Conservation (phyloP, 768 basidiomycete genomes). For the Mycena chlorophos region DNA sequence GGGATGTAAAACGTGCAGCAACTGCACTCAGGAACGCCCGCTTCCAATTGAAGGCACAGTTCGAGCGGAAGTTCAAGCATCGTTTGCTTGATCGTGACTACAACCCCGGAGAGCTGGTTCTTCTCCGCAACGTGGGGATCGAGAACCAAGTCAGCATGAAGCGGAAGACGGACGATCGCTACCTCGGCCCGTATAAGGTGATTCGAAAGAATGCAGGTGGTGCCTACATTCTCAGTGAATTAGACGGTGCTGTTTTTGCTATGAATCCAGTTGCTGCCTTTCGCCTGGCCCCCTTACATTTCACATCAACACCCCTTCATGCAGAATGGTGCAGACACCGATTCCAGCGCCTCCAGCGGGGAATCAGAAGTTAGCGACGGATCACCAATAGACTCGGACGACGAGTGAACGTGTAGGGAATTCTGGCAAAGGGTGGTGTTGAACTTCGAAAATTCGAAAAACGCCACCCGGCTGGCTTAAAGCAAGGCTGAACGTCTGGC, state of each 20-base stretch:
- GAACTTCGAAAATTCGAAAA: too few species aligned
- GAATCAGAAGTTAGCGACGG: not conserved
- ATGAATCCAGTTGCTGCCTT: not conserved
- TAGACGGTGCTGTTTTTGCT: conserved; percentile 4
- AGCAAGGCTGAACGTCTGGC: too few species aligned
- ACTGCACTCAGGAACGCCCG: conserved; percentile 19
- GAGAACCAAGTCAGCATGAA: conserved; percentile 12
- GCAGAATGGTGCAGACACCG: not conserved
- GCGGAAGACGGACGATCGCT: conserved; percentile 20
- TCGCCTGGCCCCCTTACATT: not conserved
- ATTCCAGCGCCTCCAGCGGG: not conserved
- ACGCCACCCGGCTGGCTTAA: too few species aligned
- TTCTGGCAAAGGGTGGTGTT: too few species aligned
- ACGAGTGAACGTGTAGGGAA: not conserved
- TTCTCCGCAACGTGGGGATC: conserved; percentile 29
- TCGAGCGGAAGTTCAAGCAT: conserved; percentile 20
- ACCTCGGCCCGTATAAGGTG: conserved; percentile 28
- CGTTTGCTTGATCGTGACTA: conserved; percentile 17
- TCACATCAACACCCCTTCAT: not conserved
- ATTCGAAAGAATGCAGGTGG: conserved; percentile 15
- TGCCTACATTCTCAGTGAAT: conserved; percentile 14
- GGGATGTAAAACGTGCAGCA: conserved; percentile 21
- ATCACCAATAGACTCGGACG: not conserved
- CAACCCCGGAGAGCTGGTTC: conserved; percentile 23
- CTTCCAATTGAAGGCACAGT: conserved; percentile 25